Base-by-base conservation (phyloP, 2,329 filamentous ascomycete genomes). In the Penicillium vulpinum region DNA sequence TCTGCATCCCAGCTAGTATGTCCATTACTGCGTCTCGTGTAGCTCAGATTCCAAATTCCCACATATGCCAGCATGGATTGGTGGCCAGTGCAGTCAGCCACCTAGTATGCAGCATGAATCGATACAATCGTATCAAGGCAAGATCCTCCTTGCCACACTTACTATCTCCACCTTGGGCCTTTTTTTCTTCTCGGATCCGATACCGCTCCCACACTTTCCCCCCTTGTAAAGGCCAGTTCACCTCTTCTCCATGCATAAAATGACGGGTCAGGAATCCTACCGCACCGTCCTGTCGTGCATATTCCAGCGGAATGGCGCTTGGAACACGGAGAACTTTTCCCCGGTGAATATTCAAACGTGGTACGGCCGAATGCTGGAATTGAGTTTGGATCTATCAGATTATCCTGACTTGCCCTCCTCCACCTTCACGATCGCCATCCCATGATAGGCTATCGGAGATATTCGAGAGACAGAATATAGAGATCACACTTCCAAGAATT, bases 341-440 rank as follows among this genome's bases (percentile, higher is more conserved):
- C 16, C 15, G 21, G 36, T 54, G 39, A 40, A 28, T 29, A 18
- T 29, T 28, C n/a, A 21, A 57, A 56, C 49, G 59, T 49, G 57
- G 49, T 26, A 54, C 49, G 33, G 47, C 49, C 28, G 18, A 56
- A 49, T 40, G 4, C 29, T 33, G n/a, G 39, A 21, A 33, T 29
- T 45, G 48, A 55, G 26, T 54, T 51, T 52, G 41, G 58, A 63
- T 61, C 40, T 53, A 61, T 64, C 62, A 59, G 28, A 59, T 61
- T 58, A 5, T 26, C 28, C 22, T 16, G 10, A 26, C 16, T 41
- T 29, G 10, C 36, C 45, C 31, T 22, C 13, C 38, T 43, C 29
- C 6, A 4, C 21, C 24, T 28, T 15, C 15, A 31, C 47, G 11
- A 31, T 40, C n/a, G 18, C 18, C 36, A 29, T 28, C n/a, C n/a